Percentiles rank a stretch among this genome's conserved stretches.
Conservation (phyloP, 2,329 filamentous ascomycete genomes). For the Cladophialophora carrionii region DNA sequence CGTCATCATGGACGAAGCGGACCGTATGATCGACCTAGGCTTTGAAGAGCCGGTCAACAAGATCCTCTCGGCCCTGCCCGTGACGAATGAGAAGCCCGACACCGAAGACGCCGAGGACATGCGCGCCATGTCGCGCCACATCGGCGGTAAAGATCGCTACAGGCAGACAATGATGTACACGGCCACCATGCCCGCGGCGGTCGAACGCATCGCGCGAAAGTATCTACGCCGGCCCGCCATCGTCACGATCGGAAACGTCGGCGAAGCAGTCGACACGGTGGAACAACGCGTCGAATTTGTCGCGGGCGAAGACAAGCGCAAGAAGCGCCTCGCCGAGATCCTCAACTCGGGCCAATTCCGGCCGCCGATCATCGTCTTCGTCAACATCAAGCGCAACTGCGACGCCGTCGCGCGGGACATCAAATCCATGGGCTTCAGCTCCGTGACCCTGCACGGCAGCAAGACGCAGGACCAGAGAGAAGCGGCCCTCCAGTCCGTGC, state of each 20-base stretch:
- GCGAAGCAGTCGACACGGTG: constrained; percentile 95
- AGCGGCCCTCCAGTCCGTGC: constrained; percentile 82
- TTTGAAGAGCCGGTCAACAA: constrained; percentile 98
- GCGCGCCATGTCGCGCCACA: constrained; percentile 77
- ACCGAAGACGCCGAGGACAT: constrained; percentile 87
- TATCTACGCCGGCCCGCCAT: constrained; percentile 92
- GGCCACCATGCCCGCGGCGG: constrained; percentile 89
- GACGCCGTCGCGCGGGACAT: constrained; percentile 93
- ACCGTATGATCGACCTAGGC: constrained; percentile 97
- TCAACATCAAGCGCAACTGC: constrained; percentile 99
- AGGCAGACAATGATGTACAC: constrained; percentile 99
- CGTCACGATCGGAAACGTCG: constrained; percentile 89
- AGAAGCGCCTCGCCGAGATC: constrained; percentile 93
- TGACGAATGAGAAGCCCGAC: constrained; percentile 93
- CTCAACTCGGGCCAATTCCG: constrained; percentile 77
- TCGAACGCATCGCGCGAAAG: constrained; percentile 95
- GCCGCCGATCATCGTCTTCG: constrained; percentile 95
- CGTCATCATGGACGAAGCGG: constrained; percentile 98
- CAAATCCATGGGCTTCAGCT: constrained; percentile 87
- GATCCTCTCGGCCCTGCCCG: constrained; percentile 91
- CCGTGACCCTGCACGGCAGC: constrained; percentile 88
- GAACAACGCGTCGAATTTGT: constrained; percentile 96
- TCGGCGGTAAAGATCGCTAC: constrained; percentile 77
- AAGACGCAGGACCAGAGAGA: constrained; percentile 99
- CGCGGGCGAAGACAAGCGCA: constrained; percentile 87